A percentile compares a stretch with the other conserved stretches of the same genome.
These are phyloP conservation scores for Stachybotrys chartarum DNA, from an alignment of 2,329 filamentous ascomycete genomes.

Conservation along the genomic window DNA sequence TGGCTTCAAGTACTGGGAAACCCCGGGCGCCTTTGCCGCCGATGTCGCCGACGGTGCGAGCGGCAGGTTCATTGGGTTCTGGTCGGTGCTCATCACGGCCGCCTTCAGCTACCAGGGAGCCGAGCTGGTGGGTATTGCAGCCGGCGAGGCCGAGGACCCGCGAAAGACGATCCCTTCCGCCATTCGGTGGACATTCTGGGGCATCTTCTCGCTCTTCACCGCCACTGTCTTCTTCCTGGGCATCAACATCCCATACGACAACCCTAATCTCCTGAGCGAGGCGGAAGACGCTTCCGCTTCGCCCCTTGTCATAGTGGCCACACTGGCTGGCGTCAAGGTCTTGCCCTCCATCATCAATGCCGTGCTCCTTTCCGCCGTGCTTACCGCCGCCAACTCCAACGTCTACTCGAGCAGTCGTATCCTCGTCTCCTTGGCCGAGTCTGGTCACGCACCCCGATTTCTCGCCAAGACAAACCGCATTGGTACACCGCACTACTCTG, in stretches of 20 bases:
- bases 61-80: slow-evolving; percentile 62
- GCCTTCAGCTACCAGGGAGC: slow-evolving; percentile 67
- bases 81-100: slow-evolving; percentile 60
- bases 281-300: slow-evolving; percentile 55
- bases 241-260: slow-evolving; percentile 59
- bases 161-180: slow-evolving; percentile 64
- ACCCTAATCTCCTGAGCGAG: slow-evolving; percentile 42
- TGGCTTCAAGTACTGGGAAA: slow-evolving; percentile 64
- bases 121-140: slow-evolving; percentile 71
- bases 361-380: slow-evolving; percentile 68
- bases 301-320: slow-evolving; percentile 55
- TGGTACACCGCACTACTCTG: slow-evolving; percentile 57
- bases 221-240: slow-evolving; percentile 63
- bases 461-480: slow-evolving; percentile 51
- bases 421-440: slow-evolving; percentile 57
- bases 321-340: slow-evolving; percentile 54
- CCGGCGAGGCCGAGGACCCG: slow-evolving; percentile 68
- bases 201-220: slow-evolving; percentile 64
- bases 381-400: slow-evolving; percentile 72
- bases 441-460: slow-evolving; percentile 54
- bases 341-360: slow-evolving; percentile 70
- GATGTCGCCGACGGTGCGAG: slow-evolving; percentile 46
- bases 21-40: slow-evolving; percentile 61
- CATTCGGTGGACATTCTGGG: slow-evolving; percentile 69
- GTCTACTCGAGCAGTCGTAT: slow-evolving; percentile 67